Conservation (phyloP, 164 flowering plant species). For the Amborella trichopoda region DNA sequence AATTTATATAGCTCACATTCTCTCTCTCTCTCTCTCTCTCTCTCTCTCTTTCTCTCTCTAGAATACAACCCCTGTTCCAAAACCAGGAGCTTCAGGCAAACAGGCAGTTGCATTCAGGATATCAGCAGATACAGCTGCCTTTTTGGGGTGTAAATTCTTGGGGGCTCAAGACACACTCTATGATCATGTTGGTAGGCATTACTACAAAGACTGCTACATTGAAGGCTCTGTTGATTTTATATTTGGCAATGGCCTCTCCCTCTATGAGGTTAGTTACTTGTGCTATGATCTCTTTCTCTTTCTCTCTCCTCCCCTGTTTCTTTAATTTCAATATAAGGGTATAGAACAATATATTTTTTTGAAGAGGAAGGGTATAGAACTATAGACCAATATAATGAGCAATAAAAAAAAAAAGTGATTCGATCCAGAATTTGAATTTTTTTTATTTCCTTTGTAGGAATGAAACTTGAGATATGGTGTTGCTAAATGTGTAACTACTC, state of each 20-base stretch:
- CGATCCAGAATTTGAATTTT: too few species aligned
- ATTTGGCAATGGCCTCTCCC: conserved; percentile 86
- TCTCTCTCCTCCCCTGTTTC: neutral
- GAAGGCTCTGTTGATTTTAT: conserved; percentile 98
- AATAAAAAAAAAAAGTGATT: too few species aligned
- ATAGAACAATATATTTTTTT: too few species aligned
- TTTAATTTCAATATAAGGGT: too few species aligned
- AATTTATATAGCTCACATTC: too few species aligned
- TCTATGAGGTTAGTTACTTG: conserved; percentile 54
- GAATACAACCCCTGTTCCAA: conserved; percentile 90
- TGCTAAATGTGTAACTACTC: too few species aligned
- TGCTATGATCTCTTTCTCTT: neutral
- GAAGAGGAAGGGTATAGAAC: too few species aligned
- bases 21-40: neutral
- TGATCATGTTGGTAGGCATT: conserved; percentile 91
- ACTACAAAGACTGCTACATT: conserved; percentile 93
- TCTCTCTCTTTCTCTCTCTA: conserved; percentile 4
- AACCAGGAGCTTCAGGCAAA: conserved; percentile 71
- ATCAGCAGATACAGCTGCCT: conserved; percentile 87
- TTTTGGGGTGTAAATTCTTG: conserved; percentile 77
- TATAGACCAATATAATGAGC: too few species aligned
- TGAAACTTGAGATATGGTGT: too few species aligned
- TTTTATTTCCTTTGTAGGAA: too few species aligned
- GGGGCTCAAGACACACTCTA: conserved; percentile 97
- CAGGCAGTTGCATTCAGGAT: conserved; percentile 96